Percentiles rank a stretch among this genome's conserved stretches.
Evolutionary conservation across 1,139 yeast genomes (phyloP).

Genomic region (Spencermartinsiella ligniputridi): DNA sequence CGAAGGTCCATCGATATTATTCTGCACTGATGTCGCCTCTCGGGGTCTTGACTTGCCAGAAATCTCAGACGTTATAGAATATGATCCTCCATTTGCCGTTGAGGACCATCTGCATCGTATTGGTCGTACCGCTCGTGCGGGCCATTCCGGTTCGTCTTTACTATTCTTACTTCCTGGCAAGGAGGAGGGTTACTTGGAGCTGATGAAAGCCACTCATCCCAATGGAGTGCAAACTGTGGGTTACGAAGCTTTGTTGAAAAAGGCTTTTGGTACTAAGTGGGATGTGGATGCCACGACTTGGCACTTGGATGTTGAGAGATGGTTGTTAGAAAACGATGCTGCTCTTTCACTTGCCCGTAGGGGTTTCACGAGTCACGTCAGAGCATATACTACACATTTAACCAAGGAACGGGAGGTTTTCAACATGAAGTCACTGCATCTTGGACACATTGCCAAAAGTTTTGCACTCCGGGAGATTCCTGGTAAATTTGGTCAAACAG

Average conservation of each 20-base stretch:
- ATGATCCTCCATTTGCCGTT: constrained; percentile 87
- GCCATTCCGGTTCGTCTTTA: constrained; percentile 65
- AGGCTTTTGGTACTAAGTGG: constrained; percentile 73
- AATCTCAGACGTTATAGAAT: constrained; percentile 76
- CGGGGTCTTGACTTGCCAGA: constrained; percentile 83
- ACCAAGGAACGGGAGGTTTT: constrained; percentile 72
- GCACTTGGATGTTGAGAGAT: constrained; percentile 87
- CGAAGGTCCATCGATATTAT: constrained; percentile 46
- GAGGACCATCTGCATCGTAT: constrained; percentile 93
- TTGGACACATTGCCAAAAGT: constrained; percentile 93
- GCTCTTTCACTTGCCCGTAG: constrained; percentile 68
- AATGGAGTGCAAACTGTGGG: constrained; percentile 50
- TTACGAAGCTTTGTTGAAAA: constrained; percentile 49
- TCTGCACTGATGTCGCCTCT: constrained; percentile 91
- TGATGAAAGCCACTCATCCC: constrained; percentile 57
- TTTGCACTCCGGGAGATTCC: constrained; percentile 96
- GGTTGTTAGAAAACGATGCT: constrained; percentile 62
- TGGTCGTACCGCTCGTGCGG: constrained; percentile 96
- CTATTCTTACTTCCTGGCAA: constrained; percentile 80
- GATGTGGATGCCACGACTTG: constrained; percentile 94
- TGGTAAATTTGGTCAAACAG: constrained; percentile 37
- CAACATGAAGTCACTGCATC: constrained; percentile 74
- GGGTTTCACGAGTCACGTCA: constrained; percentile 81
- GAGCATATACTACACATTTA: constrained; percentile 97
- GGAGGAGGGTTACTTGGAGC: constrained; percentile 78